Evolutionary conservation across 1,284 basidiomycete genomes (phyloP).

Genomic region (Trametes hirsuta): DNA sequence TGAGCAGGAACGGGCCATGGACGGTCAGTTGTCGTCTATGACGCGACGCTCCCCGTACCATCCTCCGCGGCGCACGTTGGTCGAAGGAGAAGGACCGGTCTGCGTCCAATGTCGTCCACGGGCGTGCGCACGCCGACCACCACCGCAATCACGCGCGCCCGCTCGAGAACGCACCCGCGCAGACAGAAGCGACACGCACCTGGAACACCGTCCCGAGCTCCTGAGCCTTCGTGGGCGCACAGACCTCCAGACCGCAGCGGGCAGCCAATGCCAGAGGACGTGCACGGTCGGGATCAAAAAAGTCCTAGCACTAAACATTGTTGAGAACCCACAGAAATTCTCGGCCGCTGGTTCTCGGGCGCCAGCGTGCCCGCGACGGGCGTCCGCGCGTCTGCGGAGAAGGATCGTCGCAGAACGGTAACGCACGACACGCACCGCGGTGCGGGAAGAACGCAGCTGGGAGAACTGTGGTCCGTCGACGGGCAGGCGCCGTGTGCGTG

Average conservation of each 20-base stretch:
- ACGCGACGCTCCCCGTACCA: background rate
- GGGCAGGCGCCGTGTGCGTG: background rate
- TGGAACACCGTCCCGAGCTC: constrained; percentile 4
- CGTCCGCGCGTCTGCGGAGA: background rate
- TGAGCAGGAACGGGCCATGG: background rate
- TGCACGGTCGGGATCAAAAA: too few relatives aligned
- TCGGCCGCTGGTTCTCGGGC: background rate
- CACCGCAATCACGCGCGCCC: constrained; percentile 18
- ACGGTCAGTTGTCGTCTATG: background rate
- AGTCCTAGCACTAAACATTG: too few relatives aligned
- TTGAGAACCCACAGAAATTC: too few relatives aligned
- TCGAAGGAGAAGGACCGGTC: background rate
- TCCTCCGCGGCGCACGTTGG: constrained; percentile 7
- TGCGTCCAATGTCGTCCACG: background rate
- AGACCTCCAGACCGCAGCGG: too few relatives aligned
- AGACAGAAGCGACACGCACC: background rate
- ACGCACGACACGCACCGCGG: background rate
- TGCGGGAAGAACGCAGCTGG: background rate
- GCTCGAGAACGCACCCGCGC: background rate
- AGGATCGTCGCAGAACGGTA: background rate
- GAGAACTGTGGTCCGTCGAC: too few relatives aligned
- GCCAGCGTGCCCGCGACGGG: background rate
- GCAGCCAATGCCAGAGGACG: too few relatives aligned
- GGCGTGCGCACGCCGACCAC: constrained; percentile 1
- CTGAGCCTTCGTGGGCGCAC: background rate